Evolutionary conservation across 2,329 filamentous ascomycete species (phyloP).

Genomic region (Talaromyces marneffei): DNA sequence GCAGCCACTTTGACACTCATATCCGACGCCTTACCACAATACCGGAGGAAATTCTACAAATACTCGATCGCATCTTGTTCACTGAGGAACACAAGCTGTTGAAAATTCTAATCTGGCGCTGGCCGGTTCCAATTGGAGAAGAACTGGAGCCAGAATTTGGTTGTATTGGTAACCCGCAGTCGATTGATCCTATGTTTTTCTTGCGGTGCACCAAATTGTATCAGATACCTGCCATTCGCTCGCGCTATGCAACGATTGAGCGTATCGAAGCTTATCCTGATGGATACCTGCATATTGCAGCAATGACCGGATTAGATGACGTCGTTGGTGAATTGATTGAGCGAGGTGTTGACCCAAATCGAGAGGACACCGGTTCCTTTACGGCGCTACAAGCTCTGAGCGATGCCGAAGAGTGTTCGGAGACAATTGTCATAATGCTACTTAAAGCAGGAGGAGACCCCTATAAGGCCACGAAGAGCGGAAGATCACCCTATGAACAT

Average conservation of each 20-base stretch:
- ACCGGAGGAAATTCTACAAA: neutral
- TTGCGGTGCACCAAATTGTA: constrained; percentile 6
- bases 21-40: constrained; percentile 5
- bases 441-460: neutral
- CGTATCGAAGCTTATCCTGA: neutral
- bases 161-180: constrained; percentile 5
- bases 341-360: constrained; percentile 1
- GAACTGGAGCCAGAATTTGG: neutral
- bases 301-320: neutral
- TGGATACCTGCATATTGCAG: neutral
- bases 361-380: neutral
- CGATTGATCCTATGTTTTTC: constrained; percentile 10
- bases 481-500: neutral
- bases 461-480: neutral
- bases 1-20: constrained; percentile 3
- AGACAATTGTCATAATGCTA: neutral
- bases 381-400: neutral
- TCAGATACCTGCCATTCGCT: neutral
- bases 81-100: neutral
- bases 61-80: constrained; percentile 2
- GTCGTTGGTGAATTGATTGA: neutral
- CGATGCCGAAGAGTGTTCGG: neutral
- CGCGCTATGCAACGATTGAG: neutral
- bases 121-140: neutral
- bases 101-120: constrained; percentile 7